Evolutionary conservation across 2,329 filamentous ascomycete species (phyloP).

Genomic region (Neonectria neomacrospora): DNA sequence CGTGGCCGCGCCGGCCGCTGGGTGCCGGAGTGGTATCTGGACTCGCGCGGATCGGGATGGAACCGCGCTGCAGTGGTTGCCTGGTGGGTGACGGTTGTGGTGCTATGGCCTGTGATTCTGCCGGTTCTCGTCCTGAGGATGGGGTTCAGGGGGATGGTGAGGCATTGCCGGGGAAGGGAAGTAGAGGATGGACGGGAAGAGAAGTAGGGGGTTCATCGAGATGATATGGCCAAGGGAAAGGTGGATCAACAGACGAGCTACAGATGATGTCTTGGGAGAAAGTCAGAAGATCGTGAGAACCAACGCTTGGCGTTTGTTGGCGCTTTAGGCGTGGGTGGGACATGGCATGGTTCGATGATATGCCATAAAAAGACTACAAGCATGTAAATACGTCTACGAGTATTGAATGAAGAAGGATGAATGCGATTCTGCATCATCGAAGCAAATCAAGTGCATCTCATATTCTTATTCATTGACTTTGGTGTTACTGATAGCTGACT

Average conservation of each 20-base stretch:
- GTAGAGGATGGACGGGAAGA: constrained; percentile 55
- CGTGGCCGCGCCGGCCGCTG: constrained; percentile 45
- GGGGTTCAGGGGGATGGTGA: constrained; percentile 55
- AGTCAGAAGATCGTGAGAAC: neutral
- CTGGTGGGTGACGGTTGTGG: constrained; percentile 47
- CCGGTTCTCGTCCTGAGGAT: constrained; percentile 78
- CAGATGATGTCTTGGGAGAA: neutral
- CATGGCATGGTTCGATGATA: neutral
- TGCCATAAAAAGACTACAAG: neutral
- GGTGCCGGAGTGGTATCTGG: constrained; percentile 50
- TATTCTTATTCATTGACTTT: neutral
- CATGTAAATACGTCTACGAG: neutral
- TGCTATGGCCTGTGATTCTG: constrained; percentile 68
- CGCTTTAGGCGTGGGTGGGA: neutral
- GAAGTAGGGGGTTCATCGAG: neutral
- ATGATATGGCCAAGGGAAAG: neutral
- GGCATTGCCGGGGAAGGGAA: constrained; percentile 57
- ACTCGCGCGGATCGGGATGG: constrained; percentile 34
- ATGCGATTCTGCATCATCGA: neutral
- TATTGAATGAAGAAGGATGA: neutral
- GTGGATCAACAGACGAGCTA: neutral
- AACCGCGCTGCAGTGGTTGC: constrained; percentile 38
- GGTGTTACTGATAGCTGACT: neutral
- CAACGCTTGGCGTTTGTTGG: neutral
- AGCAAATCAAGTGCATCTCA: neutral